Conservation (phyloP, 2,329 filamentous ascomycete genomes). For the Mariannaea sp. region DNA sequence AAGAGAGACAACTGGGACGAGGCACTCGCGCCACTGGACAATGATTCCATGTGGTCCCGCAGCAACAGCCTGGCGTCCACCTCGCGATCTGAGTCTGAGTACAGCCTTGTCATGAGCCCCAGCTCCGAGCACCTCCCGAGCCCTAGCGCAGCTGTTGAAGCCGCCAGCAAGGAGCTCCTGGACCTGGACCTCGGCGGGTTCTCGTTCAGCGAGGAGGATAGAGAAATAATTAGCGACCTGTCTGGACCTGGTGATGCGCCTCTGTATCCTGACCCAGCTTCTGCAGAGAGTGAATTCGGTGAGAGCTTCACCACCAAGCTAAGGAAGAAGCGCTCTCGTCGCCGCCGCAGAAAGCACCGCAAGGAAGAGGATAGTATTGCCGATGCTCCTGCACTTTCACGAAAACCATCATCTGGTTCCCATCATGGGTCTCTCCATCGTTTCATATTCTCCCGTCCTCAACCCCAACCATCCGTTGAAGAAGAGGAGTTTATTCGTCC, state of each 20-base stretch:
- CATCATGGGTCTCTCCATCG: conserved; percentile 32
- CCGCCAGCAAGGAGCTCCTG: conserved; percentile 56
- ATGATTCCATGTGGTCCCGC: conserved; percentile 47
- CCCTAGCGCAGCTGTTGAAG: conserved; percentile 59
- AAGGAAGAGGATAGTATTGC: conserved; percentile 35
- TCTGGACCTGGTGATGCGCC: conserved; percentile 20
- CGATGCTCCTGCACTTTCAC: conserved; percentile 25
- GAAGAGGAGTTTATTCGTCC: conserved; percentile 35
- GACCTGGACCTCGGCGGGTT: conserved; percentile 47
- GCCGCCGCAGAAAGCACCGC: conserved; percentile 46
- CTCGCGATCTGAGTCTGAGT: conserved; percentile 40
- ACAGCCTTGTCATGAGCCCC: conserved; percentile 42
- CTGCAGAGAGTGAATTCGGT: conserved; percentile 30
- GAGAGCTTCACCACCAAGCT: conserved; percentile 53
- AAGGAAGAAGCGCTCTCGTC: conserved; percentile 50
- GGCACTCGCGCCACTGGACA: conserved; percentile 71
- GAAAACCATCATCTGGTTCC: conserved; percentile 23
- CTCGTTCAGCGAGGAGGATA: conserved; percentile 44
- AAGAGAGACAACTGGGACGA: conserved; percentile 78
- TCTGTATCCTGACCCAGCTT: conserved; percentile 6
- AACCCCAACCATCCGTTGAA: conserved; percentile 33
- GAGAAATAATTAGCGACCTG: conserved; percentile 39
- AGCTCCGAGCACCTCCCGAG: conserved; percentile 48
- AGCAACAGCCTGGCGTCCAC: conserved; percentile 35
- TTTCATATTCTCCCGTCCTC: conserved; percentile 34